A percentile compares a stretch with the other conserved stretches of the same genome.
Evolutionary conservation across 352 stramenopile genomes (phyloP).

Genomic region (Globisporangium nunn): DNA sequence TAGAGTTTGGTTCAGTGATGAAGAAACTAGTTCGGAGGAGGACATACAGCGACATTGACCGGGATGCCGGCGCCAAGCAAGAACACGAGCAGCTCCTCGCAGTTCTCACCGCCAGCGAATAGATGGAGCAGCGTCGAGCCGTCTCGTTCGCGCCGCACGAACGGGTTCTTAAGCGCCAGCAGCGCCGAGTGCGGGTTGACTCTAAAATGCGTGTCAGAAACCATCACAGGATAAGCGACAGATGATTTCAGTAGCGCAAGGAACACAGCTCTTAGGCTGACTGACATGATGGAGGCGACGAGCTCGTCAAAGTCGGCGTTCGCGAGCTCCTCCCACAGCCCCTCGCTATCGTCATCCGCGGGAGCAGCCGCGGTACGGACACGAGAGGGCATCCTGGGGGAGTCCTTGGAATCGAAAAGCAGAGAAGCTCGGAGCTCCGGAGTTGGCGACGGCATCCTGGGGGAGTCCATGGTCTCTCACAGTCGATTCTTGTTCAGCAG

Average conservation of each 20-base stretch:
- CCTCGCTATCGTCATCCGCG: conserved; percentile 4
- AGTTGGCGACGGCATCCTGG: too few relatives aligned
- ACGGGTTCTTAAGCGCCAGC: conserved; percentile 3
- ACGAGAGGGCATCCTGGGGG: not conserved
- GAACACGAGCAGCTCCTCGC: conserved; percentile 29
- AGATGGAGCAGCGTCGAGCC: conserved; percentile 16
- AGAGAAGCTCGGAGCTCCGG: too few relatives aligned
- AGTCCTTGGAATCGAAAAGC: not conserved
- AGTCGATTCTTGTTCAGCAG: too few relatives aligned
- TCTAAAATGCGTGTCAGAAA: not conserved
- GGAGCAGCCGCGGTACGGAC: not conserved
- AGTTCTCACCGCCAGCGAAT: conserved; percentile 14
- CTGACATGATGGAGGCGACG: conserved; percentile 15
- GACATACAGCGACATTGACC: conserved; percentile 23
- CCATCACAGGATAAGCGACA: too few relatives aligned
- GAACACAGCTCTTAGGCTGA: not conserved
- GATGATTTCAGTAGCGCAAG: too few relatives aligned
- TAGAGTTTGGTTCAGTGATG: not conserved
- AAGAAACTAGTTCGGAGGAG: not conserved
- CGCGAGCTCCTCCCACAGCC: conserved; percentile 9
- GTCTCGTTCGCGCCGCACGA: conserved; percentile 12
- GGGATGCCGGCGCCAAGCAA: conserved; percentile 35
- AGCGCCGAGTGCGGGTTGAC: conserved; percentile 12
- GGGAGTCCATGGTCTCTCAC: too few relatives aligned
- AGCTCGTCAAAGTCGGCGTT: conserved; percentile 14